Evolutionary conservation across 768 basidiomycete genomes (phyloP).

Genomic region (Termitomyces sp.): DNA sequence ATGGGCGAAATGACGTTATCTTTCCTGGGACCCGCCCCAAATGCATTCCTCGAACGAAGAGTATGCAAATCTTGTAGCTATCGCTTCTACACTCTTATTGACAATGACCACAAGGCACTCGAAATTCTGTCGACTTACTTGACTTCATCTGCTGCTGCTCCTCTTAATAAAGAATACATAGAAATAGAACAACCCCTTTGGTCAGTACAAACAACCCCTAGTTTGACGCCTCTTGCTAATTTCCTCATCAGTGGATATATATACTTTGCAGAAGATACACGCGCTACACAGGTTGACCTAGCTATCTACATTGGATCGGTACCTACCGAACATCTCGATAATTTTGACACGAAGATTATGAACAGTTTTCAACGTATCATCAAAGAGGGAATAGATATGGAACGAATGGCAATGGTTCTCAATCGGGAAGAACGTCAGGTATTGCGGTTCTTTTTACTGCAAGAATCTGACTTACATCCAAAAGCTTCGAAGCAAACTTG

Average conservation of each 20-base stretch:
- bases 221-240: conserved; percentile 2
- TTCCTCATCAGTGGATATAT: conserved; percentile 64
- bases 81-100: not conserved
- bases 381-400: conserved; percentile 82
- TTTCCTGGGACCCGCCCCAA: conserved; percentile 76
- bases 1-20: conserved; percentile 81
- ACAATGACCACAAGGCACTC: conserved; percentile 51
- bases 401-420: conserved; percentile 83
- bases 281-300: conserved; percentile 70
- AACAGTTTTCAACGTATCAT: conserved; percentile 67
- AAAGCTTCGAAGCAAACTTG: conserved; percentile 79
- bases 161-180: conserved; percentile 86
- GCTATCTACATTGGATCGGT: conserved; percentile 81
- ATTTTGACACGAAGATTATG: conserved; percentile 65
- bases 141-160: conserved; percentile 79
- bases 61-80: conserved; percentile 26
- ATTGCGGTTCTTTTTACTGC: not conserved
- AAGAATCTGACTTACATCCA: conserved; percentile 1
- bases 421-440: conserved; percentile 87
- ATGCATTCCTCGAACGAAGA: conserved; percentile 69
- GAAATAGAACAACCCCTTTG: conserved; percentile 90
- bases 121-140: conserved; percentile 87
- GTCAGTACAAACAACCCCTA: conserved; percentile 34
- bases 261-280: conserved; percentile 74
- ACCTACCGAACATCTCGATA: conserved; percentile 74